Evolutionary conservation across 2,329 filamentous ascomycete genomes (phyloP).

Genomic region (Blumeriella jaapii): DNA sequence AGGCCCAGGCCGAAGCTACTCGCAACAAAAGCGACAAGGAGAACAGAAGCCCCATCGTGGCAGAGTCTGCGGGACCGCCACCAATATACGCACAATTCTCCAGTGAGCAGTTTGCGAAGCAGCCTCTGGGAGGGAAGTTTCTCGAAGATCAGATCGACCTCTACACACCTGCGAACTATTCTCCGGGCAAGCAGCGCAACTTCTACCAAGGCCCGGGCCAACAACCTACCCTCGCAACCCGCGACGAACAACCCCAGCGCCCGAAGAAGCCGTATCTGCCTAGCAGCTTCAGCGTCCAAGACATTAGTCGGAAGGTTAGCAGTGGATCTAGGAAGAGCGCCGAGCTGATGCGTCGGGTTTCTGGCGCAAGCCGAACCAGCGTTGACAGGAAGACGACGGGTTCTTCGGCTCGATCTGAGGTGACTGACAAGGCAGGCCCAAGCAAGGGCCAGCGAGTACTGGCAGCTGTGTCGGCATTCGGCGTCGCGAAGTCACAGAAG

Average conservation of each 20-base stretch:
- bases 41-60: constrained; percentile 55
- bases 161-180: constrained; percentile 25
- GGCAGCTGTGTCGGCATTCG: constrained; percentile 52
- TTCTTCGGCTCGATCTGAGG: constrained; percentile 25
- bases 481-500: constrained; percentile 39
- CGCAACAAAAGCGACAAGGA: constrained; percentile 61
- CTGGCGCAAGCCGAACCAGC: constrained; percentile 19
- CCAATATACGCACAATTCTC: constrained; percentile 76
- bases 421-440: constrained; percentile 27
- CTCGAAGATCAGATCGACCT: constrained; percentile 27
- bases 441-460: constrained; percentile 46
- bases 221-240: constrained; percentile 20
- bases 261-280: constrained; percentile 27
- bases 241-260: constrained; percentile 17
- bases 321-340: constrained; percentile 21
- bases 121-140: constrained; percentile 30
- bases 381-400: constrained; percentile 19
- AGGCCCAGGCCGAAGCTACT: constrained; percentile 37
- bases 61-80: constrained; percentile 37
- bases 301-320: constrained; percentile 23
- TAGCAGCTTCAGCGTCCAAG: constrained; percentile 26
- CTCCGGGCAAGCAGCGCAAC: constrained; percentile 24
- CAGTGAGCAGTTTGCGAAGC: constrained; percentile 27
- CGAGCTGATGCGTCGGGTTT: constrained; percentile 19
- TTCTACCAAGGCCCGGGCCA: constrained; percentile 19